These are phyloP conservation scores for Zasmidium cellare DNA, from an alignment of 2,329 filamentous ascomycete species.

Conservation along the genomic window DNA sequence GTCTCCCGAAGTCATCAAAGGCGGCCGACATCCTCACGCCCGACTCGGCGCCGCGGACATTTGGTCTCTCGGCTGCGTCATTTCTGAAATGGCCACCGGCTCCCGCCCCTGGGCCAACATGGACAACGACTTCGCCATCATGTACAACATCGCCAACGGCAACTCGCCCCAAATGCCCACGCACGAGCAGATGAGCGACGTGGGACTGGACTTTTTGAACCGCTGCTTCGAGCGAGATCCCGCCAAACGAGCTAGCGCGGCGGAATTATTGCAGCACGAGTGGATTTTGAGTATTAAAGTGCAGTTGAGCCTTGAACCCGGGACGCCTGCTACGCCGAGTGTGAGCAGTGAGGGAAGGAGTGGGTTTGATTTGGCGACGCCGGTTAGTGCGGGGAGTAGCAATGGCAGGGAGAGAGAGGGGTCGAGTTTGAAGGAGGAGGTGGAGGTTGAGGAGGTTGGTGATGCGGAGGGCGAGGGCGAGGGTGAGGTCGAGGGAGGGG, in stretches of 20 bases:
- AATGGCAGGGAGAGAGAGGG: background rate
- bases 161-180: slow-evolving; percentile 85
- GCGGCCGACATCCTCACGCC: slow-evolving; percentile 70
- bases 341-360: background rate
- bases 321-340: slow-evolving; percentile 44
- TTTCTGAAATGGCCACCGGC: slow-evolving; percentile 96
- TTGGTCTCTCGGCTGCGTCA: slow-evolving; percentile 95
- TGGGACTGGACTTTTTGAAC: slow-evolving; percentile 84
- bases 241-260: slow-evolving; percentile 72
- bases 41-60: slow-evolving; percentile 88
- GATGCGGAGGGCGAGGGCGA: background rate
- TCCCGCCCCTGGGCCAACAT: slow-evolving; percentile 90
- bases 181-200: slow-evolving; percentile 76
- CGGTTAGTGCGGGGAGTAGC: background rate
- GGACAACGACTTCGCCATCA: slow-evolving; percentile 99
- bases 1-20: slow-evolving; percentile 98
- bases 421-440: background rate
- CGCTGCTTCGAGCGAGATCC: slow-evolving; percentile 87
- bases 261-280: slow-evolving; percentile 89
- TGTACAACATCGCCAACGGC: slow-evolving; percentile 99
- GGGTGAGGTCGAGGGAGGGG: background rate
- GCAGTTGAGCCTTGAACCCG: slow-evolving; percentile 49
- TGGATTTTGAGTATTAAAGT: slow-evolving; percentile 65
- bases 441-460: background rate
- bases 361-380: background rate